Evolutionary conservation across 805 yeast species (phyloP), one percentile per base, ranked within the genome.

Genomic region (Candida easanensis): DNA sequence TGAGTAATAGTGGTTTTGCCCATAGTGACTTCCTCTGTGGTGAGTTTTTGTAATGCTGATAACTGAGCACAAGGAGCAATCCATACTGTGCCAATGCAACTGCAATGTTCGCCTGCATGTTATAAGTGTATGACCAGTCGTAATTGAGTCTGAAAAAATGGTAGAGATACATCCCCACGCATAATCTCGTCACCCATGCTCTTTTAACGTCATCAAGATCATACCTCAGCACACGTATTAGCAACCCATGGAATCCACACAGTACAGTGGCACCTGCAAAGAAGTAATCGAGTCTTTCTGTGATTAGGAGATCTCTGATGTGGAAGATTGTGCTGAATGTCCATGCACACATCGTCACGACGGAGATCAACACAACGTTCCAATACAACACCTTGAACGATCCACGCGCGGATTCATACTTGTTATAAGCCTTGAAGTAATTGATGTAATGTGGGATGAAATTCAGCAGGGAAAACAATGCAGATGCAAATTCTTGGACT

Each of bases 41-140:
- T 9, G 38, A 30, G 1, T 38, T 16, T 16, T 38, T 39, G 42
- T 64, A 65, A 48, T 68, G 66, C 39, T 51, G 68, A 49, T 39
- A 57, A 16, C 60, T 60, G 11, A 70, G 43, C 0, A 53, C 36
- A 4, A 67, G 26, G 16, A 70, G 49, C 18, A 69, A 57, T 3
- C 74, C 48, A 60, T 89, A 85, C 55, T 91, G 97, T 5, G 82
- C 48, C 3, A 89, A 44, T 0, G 97, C 99, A 39, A 88, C 75
- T 0, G 74, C 62, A 2, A 93, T 81, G 56, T 93, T 91, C 21
- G 93, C 95, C 50, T 77, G 74, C 98, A 93, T 91, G 65, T 91
- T 91, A 62, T 93, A 93, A 2, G 95, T 82, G 64, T 91, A 91
- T 45, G 88, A 84, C 91, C 97, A 91, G 52, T 83, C 84, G 10